Percentiles rank a stretch among this genome's conserved stretches.
phyloP scores from a whole-genome alignment of 2,329 filamentous ascomycete genomes.

The Trichoderma gracile region DNA sequence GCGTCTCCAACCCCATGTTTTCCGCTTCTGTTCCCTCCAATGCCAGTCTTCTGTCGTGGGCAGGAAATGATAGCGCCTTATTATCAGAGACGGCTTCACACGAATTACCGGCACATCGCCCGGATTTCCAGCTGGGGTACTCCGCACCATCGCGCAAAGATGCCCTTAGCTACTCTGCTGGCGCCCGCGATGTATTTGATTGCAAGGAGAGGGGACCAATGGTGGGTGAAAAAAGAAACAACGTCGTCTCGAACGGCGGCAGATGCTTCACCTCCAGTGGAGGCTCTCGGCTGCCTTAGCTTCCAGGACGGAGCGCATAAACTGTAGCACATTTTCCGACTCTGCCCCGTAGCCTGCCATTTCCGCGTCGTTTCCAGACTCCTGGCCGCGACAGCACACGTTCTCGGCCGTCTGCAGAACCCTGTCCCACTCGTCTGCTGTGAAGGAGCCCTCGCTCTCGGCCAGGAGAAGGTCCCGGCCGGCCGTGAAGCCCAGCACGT shows the following conservation, averaged over 20 bases:
- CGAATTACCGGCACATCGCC: neutral
- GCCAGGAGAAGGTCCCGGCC: slow-evolving; percentile 70
- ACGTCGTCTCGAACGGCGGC: slow-evolving; percentile 7
- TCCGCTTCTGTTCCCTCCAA: neutral
- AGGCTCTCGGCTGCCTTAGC: slow-evolving; percentile 55
- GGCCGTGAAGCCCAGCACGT: slow-evolving; percentile 82
- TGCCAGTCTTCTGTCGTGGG: neutral
- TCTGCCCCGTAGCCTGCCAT: slow-evolving; percentile 48
- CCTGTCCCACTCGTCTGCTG: slow-evolving; percentile 71
- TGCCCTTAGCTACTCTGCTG: neutral
- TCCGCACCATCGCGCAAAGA: neutral
- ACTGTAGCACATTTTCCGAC: slow-evolving; percentile 56
- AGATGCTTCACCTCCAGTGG: slow-evolving; percentile 54
- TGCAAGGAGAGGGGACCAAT: neutral
- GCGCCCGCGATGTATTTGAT: neutral
- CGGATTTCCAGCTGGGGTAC: neutral
- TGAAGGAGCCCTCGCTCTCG: slow-evolving; percentile 81
- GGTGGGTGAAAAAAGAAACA: neutral
- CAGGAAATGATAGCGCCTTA: slow-evolving; percentile 12
- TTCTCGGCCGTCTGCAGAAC: slow-evolving; percentile 64
- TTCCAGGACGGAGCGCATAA: slow-evolving; percentile 63
- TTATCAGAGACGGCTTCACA: neutral
- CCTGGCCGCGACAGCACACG: slow-evolving; percentile 58
- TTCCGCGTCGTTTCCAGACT: slow-evolving; percentile 43
- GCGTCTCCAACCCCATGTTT: neutral